These are phyloP conservation scores for Delphinella strobiligena DNA, from an alignment of 2,329 filamentous ascomycete species.

Conservation along the genomic window DNA sequence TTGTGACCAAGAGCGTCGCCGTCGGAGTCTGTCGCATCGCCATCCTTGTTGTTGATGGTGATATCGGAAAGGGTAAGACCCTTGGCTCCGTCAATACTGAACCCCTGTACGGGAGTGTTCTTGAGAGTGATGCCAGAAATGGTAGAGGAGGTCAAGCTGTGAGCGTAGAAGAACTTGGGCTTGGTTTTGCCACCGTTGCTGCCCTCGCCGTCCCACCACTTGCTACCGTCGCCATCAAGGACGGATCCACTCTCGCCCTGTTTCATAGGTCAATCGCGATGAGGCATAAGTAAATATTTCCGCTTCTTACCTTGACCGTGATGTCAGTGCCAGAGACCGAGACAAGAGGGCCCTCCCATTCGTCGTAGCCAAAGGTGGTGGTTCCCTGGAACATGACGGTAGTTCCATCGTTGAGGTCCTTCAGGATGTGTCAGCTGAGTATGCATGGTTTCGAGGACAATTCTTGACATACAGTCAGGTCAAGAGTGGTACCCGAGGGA, in stretches of 20 bases:
- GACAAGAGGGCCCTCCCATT: slow-evolving; percentile 54
- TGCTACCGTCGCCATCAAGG: slow-evolving; percentile 44
- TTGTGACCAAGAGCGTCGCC: slow-evolving; percentile 14
- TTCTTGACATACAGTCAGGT: slow-evolving; percentile 16
- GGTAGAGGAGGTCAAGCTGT: slow-evolving; percentile 38
- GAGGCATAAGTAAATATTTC: too few relatives aligned
- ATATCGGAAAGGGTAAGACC: slow-evolving; percentile 37
- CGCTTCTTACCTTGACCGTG: slow-evolving; percentile 38
- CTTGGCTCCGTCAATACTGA: slow-evolving; percentile 33
- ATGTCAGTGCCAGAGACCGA: slow-evolving; percentile 46
- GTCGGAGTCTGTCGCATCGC: slow-evolving; percentile 24
- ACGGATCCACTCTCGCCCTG: slow-evolving; percentile 39
- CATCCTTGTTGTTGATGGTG: slow-evolving; percentile 46
- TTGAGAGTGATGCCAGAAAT: slow-evolving; percentile 40
- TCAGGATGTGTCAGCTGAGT: neutral
- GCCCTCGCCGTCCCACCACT: slow-evolving; percentile 52
- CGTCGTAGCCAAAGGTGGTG: slow-evolving; percentile 55
- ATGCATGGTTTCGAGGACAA: neutral
- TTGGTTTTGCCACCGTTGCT: slow-evolving; percentile 45
- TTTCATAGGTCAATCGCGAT: too few relatives aligned
- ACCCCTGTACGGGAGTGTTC: slow-evolving; percentile 44
- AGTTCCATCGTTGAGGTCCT: slow-evolving; percentile 19
- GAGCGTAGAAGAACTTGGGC: slow-evolving; percentile 51
- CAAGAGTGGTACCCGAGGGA: slow-evolving; percentile 25
- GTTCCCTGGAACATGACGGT: slow-evolving; percentile 49